Percentiles rank a stretch among this genome's conserved stretches.
Evolutionary conservation across 2,329 filamentous ascomycete genomes (phyloP).

Genomic region (Phaeoacremonium minimum): DNA sequence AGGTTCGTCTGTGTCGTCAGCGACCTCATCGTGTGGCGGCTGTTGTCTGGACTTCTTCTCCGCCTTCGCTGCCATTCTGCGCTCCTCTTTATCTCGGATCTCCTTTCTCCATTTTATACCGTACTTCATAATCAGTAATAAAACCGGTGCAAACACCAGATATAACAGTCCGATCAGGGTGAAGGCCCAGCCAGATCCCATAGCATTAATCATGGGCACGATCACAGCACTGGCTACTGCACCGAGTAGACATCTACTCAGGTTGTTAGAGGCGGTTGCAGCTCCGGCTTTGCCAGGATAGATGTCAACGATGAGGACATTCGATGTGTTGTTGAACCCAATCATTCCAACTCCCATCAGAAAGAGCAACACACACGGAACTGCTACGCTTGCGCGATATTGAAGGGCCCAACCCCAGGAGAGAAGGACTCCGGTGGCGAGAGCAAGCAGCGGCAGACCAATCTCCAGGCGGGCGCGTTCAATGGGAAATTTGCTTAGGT

Average conservation of each 20-base stretch:
- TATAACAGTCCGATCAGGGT: slow-evolving; percentile 40
- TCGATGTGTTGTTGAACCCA: slow-evolving; percentile 49
- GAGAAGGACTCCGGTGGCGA: slow-evolving; percentile 42
- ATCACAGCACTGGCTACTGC: slow-evolving; percentile 48
- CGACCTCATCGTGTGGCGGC: not conserved
- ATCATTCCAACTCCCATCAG: slow-evolving; percentile 44
- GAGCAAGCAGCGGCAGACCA: slow-evolving; percentile 43
- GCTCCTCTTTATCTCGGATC: slow-evolving; percentile 19
- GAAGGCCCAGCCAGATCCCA: slow-evolving; percentile 49
- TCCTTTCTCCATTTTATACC: slow-evolving; percentile 39
- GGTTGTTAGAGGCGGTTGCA: slow-evolving; percentile 52
- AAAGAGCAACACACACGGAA: slow-evolving; percentile 40
- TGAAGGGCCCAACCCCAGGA: slow-evolving; percentile 50
- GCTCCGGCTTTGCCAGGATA: slow-evolving; percentile 47
- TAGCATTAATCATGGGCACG: slow-evolving; percentile 42
- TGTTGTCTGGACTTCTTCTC: not conserved
- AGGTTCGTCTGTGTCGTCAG: not conserved
- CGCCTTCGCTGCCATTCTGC: slow-evolving; percentile 4
- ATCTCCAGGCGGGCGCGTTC: slow-evolving; percentile 46
- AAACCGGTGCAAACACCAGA: slow-evolving; percentile 29
- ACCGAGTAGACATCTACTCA: slow-evolving; percentile 50
- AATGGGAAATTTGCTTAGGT: slow-evolving; percentile 44
- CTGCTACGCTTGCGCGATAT: slow-evolving; percentile 35
- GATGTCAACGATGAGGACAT: slow-evolving; percentile 51
- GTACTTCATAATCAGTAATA: slow-evolving; percentile 34